These are phyloP conservation scores for Sclerotinia sclerotiorum DNA, from an alignment of 2,329 filamentous ascomycete genomes.

Conservation along the genomic window DNA sequence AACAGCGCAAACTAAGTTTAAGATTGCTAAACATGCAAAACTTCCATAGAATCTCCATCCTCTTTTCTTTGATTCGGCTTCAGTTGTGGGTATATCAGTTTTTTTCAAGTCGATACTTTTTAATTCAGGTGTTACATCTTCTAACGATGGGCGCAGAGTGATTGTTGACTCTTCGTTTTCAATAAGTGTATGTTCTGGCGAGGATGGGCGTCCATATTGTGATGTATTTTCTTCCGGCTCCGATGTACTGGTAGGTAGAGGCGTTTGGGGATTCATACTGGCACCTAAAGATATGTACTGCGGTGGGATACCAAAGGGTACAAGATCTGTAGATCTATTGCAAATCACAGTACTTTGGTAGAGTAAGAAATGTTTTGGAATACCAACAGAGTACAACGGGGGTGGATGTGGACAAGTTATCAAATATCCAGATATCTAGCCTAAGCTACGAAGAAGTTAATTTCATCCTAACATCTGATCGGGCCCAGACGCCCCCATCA, in stretches of 20 bases:
- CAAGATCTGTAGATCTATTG: not conserved
- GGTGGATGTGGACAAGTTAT: not conserved
- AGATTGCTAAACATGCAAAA: conserved; percentile 32
- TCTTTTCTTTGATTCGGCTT: conserved; percentile 1
- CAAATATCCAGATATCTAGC: not conserved
- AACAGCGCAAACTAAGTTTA: conserved; percentile 58
- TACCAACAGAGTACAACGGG: too few relatives aligned
- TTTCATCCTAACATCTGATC: not conserved
- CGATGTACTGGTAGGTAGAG: not conserved
- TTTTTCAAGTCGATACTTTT: conserved; percentile 3
- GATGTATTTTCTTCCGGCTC: not conserved
- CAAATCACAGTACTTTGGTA: not conserved
- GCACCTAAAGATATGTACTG: not conserved
- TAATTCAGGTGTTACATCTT: not conserved
- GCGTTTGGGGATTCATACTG: not conserved
- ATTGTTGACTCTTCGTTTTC: not conserved
- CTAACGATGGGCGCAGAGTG: not conserved
- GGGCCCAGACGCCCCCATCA: not conserved
- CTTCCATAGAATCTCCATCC: conserved; percentile 32
- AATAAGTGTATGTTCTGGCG: not conserved
- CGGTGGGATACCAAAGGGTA: not conserved
- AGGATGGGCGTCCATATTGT: not conserved
- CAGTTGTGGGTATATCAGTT: not conserved
- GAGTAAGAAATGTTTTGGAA: not conserved
- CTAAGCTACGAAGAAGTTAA: not conserved